Base-by-base conservation (phyloP, 2,329 filamentous ascomycete species). In the Seiridium unicorne region DNA sequence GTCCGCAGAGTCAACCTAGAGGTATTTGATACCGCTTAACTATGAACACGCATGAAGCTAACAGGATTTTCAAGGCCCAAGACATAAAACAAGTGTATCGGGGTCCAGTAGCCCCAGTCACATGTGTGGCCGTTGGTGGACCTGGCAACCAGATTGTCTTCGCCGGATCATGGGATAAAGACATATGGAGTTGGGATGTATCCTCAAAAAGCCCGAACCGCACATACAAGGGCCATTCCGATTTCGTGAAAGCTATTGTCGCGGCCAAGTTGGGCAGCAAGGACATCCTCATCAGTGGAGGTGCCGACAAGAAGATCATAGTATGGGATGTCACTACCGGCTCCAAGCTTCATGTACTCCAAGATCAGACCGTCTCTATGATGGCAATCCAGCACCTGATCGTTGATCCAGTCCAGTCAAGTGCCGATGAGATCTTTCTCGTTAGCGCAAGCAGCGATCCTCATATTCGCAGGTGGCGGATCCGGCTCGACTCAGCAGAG, bases 81-180 rank as follows among this genome's bases (percentile, higher is more conserved):
- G 75, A 79, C 59, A 72, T 73, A 31, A 79, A 74, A 57, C 71
- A 77, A 11, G 74, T 81, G 3, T 96, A 90, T 70, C 84, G 85
- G 69, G 92, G 92, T 2, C 91, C 93, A 18, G 84, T 83, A 51
- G 89, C 92, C 3, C 95, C 95, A 1, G 80, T 97, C 8, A 94
- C 92, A 8, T 91, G 89, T 65, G 76, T 96, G 35, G 86, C 90
- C 13, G 79, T 92, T 42, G 88, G 85, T 49, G 83, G 86, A 11
- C 73, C 79, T 3, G 77, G 77, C 34, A 81, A 79, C 61, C 75
- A 73, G 55, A 89, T 83, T 1, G 71, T 97, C 9, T 97, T 92
- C 73, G 92, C 92, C 32, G 94, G 93, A 40, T 95, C 89, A 61
- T 99, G 95, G 95, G 94, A 99, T 77, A 97, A 96, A 77, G 84